phyloP scores from a whole-genome alignment of 352 stramenopile species.

The Halophytophthora polymorphica region DNA sequence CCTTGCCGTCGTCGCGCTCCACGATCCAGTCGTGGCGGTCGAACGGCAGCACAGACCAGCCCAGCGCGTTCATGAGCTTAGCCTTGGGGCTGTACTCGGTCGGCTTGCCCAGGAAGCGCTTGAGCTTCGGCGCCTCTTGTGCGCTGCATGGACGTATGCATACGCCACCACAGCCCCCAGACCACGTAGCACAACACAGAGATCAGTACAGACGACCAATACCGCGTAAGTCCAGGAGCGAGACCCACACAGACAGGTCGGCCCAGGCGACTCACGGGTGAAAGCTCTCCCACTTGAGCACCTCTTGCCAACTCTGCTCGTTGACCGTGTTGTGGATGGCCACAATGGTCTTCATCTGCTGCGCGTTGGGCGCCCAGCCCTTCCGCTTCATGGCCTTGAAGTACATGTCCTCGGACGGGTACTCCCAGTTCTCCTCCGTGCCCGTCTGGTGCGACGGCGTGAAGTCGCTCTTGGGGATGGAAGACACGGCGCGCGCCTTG shows the following conservation, averaged over 20 bases:
- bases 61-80: conserved; percentile 82
- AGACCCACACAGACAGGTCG: background rate
- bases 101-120: conserved; percentile 94
- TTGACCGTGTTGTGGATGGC: conserved; percentile 98
- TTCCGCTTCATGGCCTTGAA: conserved; percentile 98
- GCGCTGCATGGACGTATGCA: conserved; percentile 18
- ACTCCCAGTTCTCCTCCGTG: conserved; percentile 89
- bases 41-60: conserved; percentile 93
- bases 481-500: conserved; percentile 87
- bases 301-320: conserved; percentile 93
- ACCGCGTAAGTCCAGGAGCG: background rate
- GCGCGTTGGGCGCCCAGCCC: conserved; percentile 87
- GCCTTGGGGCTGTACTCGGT: conserved; percentile 94
- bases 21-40: conserved; percentile 99
- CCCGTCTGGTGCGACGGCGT: conserved; percentile 62
- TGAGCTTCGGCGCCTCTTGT: conserved; percentile 80
- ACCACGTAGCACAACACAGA: background rate
- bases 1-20: conserved; percentile 76
- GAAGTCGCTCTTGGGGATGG: conserved; percentile 93
- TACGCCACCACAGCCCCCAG: conserved; percentile 3
- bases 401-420: conserved; percentile 97
- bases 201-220: background rate
- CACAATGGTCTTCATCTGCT: conserved; percentile 95
- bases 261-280: conserved; percentile 32
- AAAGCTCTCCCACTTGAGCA: conserved; percentile 90